Conservation (phyloP, 1,284 basidiomycete genomes). For the Ustilago vetiveriae region DNA sequence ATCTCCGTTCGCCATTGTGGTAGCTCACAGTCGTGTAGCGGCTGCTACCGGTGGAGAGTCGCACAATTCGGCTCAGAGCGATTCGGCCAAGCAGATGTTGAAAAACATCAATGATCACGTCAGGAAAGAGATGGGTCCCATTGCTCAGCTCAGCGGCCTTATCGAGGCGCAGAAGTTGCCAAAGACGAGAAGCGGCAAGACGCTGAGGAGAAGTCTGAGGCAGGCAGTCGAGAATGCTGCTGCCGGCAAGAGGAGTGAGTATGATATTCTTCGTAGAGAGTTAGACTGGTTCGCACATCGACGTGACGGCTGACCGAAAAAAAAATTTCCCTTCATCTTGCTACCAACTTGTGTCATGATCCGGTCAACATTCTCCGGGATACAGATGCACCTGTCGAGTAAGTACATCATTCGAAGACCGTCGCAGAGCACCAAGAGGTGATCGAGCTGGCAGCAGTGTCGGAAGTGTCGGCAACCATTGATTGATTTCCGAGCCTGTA, state of each 20-base stretch:
- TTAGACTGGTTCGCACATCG: no score
- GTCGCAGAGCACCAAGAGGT: no score
- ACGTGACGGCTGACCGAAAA: background rate
- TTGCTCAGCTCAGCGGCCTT: slow-evolving; percentile 54
- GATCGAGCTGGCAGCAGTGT: no score
- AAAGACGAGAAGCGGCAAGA: slow-evolving; percentile 63
- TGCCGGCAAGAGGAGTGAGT: slow-evolving; percentile 44
- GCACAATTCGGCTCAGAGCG: slow-evolving; percentile 24
- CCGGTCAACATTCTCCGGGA: no score
- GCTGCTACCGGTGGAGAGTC: slow-evolving; percentile 22
- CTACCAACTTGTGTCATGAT: no score
- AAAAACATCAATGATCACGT: slow-evolving; percentile 59
- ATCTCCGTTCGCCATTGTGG: slow-evolving; percentile 62
- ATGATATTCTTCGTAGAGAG: background rate
- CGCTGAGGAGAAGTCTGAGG: slow-evolving; percentile 47
- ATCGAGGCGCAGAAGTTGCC: slow-evolving; percentile 55
- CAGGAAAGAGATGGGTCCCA: slow-evolving; percentile 58
- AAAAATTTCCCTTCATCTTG: no score
- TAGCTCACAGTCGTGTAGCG: slow-evolving; percentile 33
- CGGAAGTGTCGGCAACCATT: no score
- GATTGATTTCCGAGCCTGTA: no score
- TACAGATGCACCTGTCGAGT: slow-evolving; percentile 45
- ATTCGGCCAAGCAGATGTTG: slow-evolving; percentile 42
- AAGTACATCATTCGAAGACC: slow-evolving; percentile 7
- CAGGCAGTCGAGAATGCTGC: slow-evolving; percentile 58